Evolutionary conservation across 129 eudicot species (phyloP).

Genomic region (Pseudognaphalium luteoalbum): DNA sequence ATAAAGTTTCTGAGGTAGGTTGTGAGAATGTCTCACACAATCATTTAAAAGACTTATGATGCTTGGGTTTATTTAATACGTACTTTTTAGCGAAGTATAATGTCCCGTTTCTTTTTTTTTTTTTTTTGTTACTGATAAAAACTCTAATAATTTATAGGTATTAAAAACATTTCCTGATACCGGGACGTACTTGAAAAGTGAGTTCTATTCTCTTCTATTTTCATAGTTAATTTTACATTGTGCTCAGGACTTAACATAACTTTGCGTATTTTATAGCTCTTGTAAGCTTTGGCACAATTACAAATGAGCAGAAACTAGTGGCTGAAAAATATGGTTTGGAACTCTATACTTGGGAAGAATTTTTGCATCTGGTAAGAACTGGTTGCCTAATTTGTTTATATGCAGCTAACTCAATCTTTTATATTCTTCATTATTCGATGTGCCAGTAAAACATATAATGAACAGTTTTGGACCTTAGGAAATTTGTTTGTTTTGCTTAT

Average conservation of each 20-base stretch:
- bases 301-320: slow-evolving; percentile 49
- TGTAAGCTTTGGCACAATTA: slow-evolving; percentile 84
- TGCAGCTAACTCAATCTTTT: neutral
- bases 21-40: neutral
- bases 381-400: neutral
- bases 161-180: slow-evolving; percentile 66
- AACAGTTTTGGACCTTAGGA: too few relatives aligned
- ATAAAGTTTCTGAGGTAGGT: slow-evolving; percentile 74
- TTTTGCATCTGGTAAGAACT: slow-evolving; percentile 62
- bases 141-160: slow-evolving; percentile 42
- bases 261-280: slow-evolving; percentile 49
- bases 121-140: neutral
- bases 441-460: too few relatives aligned
- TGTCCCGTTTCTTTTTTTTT: neutral
- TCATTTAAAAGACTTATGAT: neutral
- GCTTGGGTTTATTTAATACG: neutral
- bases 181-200: slow-evolving; percentile 65
- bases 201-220: slow-evolving; percentile 29
- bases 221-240: neutral
- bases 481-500: too few relatives aligned
- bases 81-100: neutral
- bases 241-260: neutral
- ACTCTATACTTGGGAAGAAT: slow-evolving; percentile 75
- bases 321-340: slow-evolving; percentile 58
- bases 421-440: neutral